These are phyloP conservation scores for Curvularia eragrostidis DNA, from an alignment of 2,329 filamentous ascomycete species.

Conservation along the genomic window DNA sequence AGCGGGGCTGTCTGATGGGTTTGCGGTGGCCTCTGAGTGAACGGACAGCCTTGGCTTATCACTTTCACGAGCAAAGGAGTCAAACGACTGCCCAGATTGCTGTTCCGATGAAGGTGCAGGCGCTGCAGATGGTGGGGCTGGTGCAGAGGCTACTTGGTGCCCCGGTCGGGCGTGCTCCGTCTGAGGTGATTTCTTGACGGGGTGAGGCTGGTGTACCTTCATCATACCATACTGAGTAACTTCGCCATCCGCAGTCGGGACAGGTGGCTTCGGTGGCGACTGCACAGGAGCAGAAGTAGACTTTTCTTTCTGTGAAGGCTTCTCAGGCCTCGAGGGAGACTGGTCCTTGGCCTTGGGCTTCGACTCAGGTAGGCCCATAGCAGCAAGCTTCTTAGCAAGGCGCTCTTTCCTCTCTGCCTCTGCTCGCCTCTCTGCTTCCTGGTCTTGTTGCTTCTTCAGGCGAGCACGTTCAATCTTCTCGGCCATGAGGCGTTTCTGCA, in stretches of 20 bases:
- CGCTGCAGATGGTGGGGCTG: constrained; percentile 32
- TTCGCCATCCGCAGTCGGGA: constrained; percentile 63
- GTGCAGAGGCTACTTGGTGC: constrained; percentile 16
- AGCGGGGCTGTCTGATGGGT: constrained; percentile 28
- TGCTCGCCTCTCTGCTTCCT: constrained; percentile 69
- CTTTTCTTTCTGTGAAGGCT: constrained; percentile 55
- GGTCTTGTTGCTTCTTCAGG: constrained; percentile 66
- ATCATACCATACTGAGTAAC: constrained; percentile 68
- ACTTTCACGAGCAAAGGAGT: constrained; percentile 30
- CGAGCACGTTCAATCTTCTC: constrained; percentile 71
- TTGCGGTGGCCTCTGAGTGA: constrained; percentile 22
- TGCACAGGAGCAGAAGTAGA: constrained; percentile 44
- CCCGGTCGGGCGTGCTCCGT: constrained; percentile 24
- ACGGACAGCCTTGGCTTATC: constrained; percentile 27
- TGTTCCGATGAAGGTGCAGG: constrained; percentile 28
- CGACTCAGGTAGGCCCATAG: constrained; percentile 63
- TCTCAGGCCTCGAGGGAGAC: constrained; percentile 45
- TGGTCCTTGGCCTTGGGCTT: constrained; percentile 48
- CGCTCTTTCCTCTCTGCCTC: constrained; percentile 75
- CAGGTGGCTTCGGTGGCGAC: constrained; percentile 64
- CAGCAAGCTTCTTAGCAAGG: constrained; percentile 74
- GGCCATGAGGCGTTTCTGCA: constrained; percentile 73
- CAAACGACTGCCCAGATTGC: constrained; percentile 26
- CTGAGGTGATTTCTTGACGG: constrained; percentile 49
- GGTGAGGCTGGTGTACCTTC: constrained; percentile 65